phyloP scores from a whole-genome alignment of 2,329 filamentous ascomycete genomes.

The Monosporascus sp. region DNA sequence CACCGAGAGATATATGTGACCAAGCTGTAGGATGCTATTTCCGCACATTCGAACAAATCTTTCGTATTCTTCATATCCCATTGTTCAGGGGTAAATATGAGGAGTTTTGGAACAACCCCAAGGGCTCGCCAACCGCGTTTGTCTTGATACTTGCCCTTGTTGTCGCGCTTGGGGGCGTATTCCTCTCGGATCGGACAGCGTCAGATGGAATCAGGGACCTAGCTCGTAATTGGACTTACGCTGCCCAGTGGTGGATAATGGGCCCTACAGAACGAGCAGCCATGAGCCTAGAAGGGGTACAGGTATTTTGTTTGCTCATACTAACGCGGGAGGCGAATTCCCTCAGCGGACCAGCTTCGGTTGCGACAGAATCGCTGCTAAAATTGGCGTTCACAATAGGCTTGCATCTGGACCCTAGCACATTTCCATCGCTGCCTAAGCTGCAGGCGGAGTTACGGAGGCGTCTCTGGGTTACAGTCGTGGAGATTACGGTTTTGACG shows the following conservation, averaged over 20 bases:
- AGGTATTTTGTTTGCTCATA: slow-evolving; percentile 19
- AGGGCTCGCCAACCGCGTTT: slow-evolving; percentile 1
- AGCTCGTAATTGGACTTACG: slow-evolving; percentile 22
- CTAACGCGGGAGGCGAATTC: slow-evolving; percentile 17
- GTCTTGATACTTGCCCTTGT: slow-evolving; percentile 20
- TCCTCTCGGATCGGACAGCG: slow-evolving; percentile 10
- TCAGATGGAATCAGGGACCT: slow-evolving; percentile 13
- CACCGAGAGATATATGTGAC: slow-evolving; percentile 11
- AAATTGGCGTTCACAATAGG: slow-evolving; percentile 25
- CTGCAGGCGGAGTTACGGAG: slow-evolving; percentile 21
- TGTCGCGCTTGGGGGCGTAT: slow-evolving; percentile 17
- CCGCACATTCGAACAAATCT: slow-evolving; percentile 17
- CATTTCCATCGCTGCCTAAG: slow-evolving; percentile 10
- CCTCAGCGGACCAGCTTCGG: slow-evolving; percentile 18
- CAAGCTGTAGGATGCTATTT: slow-evolving; percentile 15
- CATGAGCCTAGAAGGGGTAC: slow-evolving; percentile 19
- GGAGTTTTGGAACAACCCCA: slow-evolving; percentile 8
- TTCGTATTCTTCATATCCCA: slow-evolving; percentile 19
- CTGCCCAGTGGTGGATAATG: slow-evolving; percentile 22
- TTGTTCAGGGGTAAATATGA: slow-evolving; percentile 17
- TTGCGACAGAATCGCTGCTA: slow-evolving; percentile 23
- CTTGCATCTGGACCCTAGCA: slow-evolving; percentile 21
- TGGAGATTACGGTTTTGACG: slow-evolving; percentile 18
- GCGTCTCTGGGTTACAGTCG: slow-evolving; percentile 23
- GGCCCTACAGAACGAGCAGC: slow-evolving; percentile 18